A percentile compares a stretch with the other conserved stretches of the same genome.
These are phyloP conservation scores for Scenedesmus sp. DNA, from an alignment of 163 green algal genomes.

Conservation along the genomic window DNA sequence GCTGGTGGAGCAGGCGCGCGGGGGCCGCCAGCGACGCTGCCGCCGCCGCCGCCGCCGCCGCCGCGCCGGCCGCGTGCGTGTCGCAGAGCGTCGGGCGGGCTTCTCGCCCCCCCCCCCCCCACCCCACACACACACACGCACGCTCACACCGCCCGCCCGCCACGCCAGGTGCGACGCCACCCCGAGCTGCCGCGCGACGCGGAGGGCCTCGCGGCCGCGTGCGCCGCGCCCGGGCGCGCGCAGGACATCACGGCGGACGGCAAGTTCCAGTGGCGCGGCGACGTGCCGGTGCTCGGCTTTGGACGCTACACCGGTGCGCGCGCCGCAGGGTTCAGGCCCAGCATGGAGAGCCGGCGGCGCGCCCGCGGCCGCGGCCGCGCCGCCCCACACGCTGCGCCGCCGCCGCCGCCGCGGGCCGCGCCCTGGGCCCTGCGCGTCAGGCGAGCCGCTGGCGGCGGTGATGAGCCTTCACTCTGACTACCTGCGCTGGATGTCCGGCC, in stretches of 20 bases:
- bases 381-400: too few species aligned
- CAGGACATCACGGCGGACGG: conserved; percentile 30
- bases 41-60: too few species aligned
- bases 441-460: conserved; percentile 28
- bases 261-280: conserved; percentile 42
- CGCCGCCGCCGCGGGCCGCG: too few species aligned
- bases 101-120: neutral
- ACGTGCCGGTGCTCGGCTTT: conserved; percentile 14
- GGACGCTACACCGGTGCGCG: conserved; percentile 26
- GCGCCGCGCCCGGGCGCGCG: conserved; percentile 1
- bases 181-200: conserved; percentile 1
- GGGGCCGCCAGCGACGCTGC: neutral
- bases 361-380: too few species aligned
- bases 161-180: conserved; percentile 36
- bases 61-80: neutral
- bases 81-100: too few species aligned
- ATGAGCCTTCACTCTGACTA: conserved; percentile 18
- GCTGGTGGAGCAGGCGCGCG: conserved; percentile 29
- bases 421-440: neutral
- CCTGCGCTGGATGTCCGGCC: conserved; percentile 37
- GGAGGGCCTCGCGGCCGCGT: conserved; percentile 3
- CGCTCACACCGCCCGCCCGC: too few species aligned
- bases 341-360: too few species aligned
- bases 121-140: neutral
- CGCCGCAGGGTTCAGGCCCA: too few species aligned